Evolutionary conservation across 176 grass and related monocot genomes (phyloP).

Genomic region (Secale cereale): DNA sequence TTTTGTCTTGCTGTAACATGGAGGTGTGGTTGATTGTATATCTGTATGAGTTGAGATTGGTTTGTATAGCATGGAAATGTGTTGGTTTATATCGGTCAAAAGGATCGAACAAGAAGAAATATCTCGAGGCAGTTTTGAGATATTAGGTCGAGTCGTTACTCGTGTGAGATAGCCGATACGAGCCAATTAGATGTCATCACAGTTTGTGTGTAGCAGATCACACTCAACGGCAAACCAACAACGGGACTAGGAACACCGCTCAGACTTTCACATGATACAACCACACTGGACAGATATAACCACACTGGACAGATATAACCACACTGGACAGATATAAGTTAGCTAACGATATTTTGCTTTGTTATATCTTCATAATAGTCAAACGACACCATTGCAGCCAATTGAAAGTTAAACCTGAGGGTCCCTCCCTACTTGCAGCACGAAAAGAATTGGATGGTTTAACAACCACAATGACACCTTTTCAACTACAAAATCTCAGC

Average conservation of each 20-base stretch:
- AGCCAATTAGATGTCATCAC: neutral
- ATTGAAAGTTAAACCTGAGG: slow-evolving; percentile 16
- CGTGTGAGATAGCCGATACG: no score
- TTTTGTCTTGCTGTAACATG: neutral
- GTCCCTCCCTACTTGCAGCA: slow-evolving; percentile 1
- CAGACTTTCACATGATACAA: slow-evolving; percentile 21
- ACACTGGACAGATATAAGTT: slow-evolving; percentile 26
- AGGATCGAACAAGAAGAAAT: no score
- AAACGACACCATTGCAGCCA: slow-evolving; percentile 14
- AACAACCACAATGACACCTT: slow-evolving; percentile 20
- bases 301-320: slow-evolving; percentile 9
- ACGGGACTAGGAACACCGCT: neutral
- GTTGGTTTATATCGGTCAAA: neutral
- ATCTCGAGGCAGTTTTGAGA: neutral
- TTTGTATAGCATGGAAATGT: neutral
- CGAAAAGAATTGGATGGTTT: slow-evolving; percentile 37
- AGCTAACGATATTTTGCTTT: slow-evolving; percentile 20
- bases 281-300: slow-evolving; percentile 11
- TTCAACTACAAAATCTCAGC: slow-evolving; percentile 37
- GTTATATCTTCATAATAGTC: slow-evolving; percentile 31
- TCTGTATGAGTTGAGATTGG: neutral
- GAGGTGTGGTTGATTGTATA: neutral
- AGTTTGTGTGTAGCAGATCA: neutral
- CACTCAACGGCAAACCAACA: neutral
- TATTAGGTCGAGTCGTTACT: no score